Percentiles rank a stretch among this genome's conserved stretches.
These are phyloP conservation scores for Yarrowia sp. DNA, from an alignment of 805 yeast species.

Conservation along the genomic window DNA sequence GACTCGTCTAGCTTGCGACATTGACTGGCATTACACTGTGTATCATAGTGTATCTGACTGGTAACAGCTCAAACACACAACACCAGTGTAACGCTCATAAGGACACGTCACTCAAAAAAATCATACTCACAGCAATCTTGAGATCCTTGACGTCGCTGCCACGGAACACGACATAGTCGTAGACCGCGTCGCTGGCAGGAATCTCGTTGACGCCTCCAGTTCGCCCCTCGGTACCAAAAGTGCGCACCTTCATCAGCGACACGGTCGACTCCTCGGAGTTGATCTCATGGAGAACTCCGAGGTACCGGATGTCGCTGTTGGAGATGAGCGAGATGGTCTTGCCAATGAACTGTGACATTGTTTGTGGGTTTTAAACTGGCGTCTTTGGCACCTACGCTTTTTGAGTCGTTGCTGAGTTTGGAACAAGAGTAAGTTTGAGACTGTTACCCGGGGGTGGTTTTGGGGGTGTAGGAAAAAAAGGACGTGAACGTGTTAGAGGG, in stretches of 20 bases:
- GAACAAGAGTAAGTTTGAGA: neutral
- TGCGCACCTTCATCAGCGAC: slow-evolving; percentile 71
- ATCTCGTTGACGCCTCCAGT: slow-evolving; percentile 65
- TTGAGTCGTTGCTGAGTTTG: neutral
- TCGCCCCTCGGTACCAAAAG: slow-evolving; percentile 92
- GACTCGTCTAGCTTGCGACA: too few species aligned
- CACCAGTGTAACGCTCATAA: too few species aligned
- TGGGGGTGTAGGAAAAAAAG: neutral
- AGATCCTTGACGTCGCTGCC: slow-evolving; percentile 92
- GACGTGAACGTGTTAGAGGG: neutral
- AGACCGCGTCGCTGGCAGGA: slow-evolving; percentile 62
- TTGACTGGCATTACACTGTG: too few species aligned
- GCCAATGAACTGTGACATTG: slow-evolving; percentile 90
- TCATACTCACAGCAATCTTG: slow-evolving; percentile 69
- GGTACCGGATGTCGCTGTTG: slow-evolving; percentile 76
- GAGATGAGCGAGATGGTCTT: slow-evolving; percentile 80
- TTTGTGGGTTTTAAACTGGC: neutral
- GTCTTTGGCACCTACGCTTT: neutral
- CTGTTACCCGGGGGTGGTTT: neutral
- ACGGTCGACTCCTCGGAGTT: slow-evolving; percentile 90
- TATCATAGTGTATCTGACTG: too few species aligned
- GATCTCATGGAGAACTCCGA: slow-evolving; percentile 81
- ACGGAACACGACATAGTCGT: slow-evolving; percentile 75
- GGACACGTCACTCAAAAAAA: too few species aligned
- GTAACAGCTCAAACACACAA: too few species aligned